Conservation (phyloP, 495 filamentous ascomycete species). For the Oidiodendron maius region DNA sequence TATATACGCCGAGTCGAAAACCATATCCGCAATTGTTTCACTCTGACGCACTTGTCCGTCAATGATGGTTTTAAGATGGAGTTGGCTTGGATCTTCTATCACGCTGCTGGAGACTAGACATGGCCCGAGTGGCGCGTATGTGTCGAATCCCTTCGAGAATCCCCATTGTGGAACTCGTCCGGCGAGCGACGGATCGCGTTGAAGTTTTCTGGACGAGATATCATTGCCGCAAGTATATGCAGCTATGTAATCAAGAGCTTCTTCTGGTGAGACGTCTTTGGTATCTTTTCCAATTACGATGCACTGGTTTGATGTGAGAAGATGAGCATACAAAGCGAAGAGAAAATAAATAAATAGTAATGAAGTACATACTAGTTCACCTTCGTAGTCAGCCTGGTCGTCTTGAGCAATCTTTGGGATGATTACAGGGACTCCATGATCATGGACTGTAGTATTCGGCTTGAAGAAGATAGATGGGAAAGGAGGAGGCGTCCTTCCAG, state of each 20-base stretch:
- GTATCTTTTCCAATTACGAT: conserved; percentile 39
- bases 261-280: conserved; percentile 34
- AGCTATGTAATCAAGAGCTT: conserved; percentile 40
- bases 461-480: too few relatives aligned
- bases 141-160: conserved; percentile 26
- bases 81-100: conserved; percentile 4
- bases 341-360: too few relatives aligned
- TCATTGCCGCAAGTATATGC: conserved; percentile 46
- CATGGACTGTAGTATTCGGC: too few relatives aligned
- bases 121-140: conserved; percentile 28
- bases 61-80: conserved; percentile 31
- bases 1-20: conserved; percentile 24
- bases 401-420: too few relatives aligned
- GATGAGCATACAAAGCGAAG: too few relatives aligned
- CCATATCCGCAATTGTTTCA: conserved; percentile 29
- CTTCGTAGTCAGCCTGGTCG: too few relatives aligned
- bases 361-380: too few relatives aligned
- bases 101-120: conserved; percentile 23
- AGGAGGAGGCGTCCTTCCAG: too few relatives aligned
- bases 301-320: too few relatives aligned
- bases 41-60: conserved; percentile 35
- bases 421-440: too few relatives aligned
- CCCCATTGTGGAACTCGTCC: conserved; percentile 21
- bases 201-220: conserved; percentile 39
- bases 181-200: conserved; percentile 31